Evolutionary conservation across 176 grass and related monocot species (phyloP).

Genomic region (Musa schizocarpa): DNA sequence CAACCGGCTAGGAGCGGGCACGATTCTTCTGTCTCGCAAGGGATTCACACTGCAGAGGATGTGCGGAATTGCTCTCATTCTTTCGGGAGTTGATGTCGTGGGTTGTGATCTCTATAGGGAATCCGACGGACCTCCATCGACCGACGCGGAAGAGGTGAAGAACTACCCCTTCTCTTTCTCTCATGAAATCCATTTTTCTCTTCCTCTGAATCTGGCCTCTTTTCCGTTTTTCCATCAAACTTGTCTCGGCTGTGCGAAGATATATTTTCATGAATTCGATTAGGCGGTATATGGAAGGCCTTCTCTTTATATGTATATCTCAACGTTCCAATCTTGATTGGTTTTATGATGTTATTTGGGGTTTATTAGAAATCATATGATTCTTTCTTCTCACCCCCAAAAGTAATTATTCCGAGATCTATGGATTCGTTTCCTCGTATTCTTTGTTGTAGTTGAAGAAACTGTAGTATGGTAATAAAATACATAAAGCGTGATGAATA

Average conservation of each 20-base stretch:
- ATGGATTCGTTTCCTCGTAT: no score
- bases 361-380: no score
- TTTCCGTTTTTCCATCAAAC: not conserved
- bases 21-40: not conserved
- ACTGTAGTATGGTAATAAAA: no score
- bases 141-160: constrained; percentile 3
- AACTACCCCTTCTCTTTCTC: not conserved
- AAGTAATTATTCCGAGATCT: no score
- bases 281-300: no score
- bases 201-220: not conserved
- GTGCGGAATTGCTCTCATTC: constrained; percentile 70
- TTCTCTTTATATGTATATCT: no score
- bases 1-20: not conserved
- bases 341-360: no score
- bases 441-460: no score
- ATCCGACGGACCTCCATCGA: not conserved
- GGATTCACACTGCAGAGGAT: constrained; percentile 14
- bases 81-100: constrained; percentile 39
- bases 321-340: no score
- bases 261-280: no score
- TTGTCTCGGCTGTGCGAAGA: not conserved
- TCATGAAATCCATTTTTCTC: not conserved
- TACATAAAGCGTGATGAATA: no score
- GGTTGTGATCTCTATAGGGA: constrained; percentile 17
- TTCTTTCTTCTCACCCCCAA: no score